phyloP scores from a whole-genome alignment of 176 grass and related monocot genomes.

The Poa pratensis region DNA sequence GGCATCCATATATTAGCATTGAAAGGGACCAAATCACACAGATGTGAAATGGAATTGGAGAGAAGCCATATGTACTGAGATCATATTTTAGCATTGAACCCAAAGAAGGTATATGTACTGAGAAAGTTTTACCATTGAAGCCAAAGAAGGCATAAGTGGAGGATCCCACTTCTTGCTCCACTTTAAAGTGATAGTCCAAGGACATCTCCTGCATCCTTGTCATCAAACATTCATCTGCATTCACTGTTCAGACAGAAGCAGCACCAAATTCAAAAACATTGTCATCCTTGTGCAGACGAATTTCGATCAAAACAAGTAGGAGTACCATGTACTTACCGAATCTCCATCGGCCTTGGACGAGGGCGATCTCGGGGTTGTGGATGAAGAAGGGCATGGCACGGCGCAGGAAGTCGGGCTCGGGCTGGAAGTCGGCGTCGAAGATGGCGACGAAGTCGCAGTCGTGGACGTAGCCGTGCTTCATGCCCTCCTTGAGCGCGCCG shows the following conservation, averaged over 20 bases:
- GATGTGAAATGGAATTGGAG: background rate
- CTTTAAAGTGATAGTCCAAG: constrained; percentile 77
- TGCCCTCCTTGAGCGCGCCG: constrained; percentile 83
- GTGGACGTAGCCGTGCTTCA: constrained; percentile 79
- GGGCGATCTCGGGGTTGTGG: constrained; percentile 78
- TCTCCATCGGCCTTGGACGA: constrained; percentile 85
- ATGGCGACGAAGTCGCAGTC: constrained; percentile 78
- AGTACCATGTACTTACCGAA: constrained; percentile 51
- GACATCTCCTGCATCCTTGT: constrained; percentile 92
- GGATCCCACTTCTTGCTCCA: constrained; percentile 79
- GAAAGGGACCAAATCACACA: background rate
- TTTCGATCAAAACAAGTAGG: background rate
- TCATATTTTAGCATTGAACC: constrained; percentile 55
- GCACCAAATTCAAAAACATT: background rate
- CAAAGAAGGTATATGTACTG: constrained; percentile 53
- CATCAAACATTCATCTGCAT: constrained; percentile 79
- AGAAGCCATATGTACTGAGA: background rate
- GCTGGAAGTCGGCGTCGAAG: constrained; percentile 98
- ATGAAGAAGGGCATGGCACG: constrained; percentile 80
- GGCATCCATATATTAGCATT: too few species aligned
- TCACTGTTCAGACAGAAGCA: constrained; percentile 49
- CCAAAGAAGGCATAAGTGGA: constrained; percentile 66
- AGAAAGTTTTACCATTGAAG: constrained; percentile 60
- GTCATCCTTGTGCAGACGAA: background rate
- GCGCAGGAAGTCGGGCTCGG: constrained; percentile 70